A percentile compares a stretch with the other conserved stretches of the same genome.
Conservation (phyloP, 2,329 filamentous ascomycete genomes). For the Coniochaeta hoffmannii region DNA sequence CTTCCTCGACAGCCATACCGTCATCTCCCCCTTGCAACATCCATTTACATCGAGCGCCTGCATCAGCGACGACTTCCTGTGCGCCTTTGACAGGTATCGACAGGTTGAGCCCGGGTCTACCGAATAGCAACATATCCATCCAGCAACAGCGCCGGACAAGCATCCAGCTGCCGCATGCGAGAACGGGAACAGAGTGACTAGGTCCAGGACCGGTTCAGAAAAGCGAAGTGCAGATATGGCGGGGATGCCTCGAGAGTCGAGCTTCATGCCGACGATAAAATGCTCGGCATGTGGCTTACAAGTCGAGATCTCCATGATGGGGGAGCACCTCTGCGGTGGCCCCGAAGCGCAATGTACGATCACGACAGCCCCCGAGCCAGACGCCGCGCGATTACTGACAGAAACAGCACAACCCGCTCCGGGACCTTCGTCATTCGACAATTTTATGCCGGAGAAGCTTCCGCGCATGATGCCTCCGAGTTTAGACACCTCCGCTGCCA, state of each 20-base stretch:
- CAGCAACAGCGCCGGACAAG: neutral
- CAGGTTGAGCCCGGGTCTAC: neutral
- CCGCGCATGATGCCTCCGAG: conserved; percentile 33
- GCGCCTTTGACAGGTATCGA: neutral
- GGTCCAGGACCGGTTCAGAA: neutral
- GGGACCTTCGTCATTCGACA: conserved; percentile 29
- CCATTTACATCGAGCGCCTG: neutral
- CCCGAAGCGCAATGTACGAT: conserved; percentile 38
- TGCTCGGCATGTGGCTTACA: conserved; percentile 73
- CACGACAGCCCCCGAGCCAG: neutral
- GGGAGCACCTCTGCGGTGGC: conserved; percentile 66
- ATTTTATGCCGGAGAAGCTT: conserved; percentile 29
- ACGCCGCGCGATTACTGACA: neutral
- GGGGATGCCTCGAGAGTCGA: conserved; percentile 48
- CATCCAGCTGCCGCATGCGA: neutral
- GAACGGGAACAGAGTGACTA: neutral
- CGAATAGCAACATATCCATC: neutral
- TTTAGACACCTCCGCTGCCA: conserved; percentile 45
- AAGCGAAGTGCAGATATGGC: conserved; percentile 28
- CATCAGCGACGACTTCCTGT: neutral
- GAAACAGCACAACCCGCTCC: conserved; percentile 23
- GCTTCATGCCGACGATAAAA: conserved; percentile 76
- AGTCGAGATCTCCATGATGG: conserved; percentile 80
- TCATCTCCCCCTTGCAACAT: neutral
- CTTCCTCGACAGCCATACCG: neutral